A percentile compares a stretch with the other conserved stretches of the same genome.
These are phyloP conservation scores for Apophysomyces trapeziformis DNA, from an alignment of 371 early-diverging fungal species.

Conservation along the genomic window DNA sequence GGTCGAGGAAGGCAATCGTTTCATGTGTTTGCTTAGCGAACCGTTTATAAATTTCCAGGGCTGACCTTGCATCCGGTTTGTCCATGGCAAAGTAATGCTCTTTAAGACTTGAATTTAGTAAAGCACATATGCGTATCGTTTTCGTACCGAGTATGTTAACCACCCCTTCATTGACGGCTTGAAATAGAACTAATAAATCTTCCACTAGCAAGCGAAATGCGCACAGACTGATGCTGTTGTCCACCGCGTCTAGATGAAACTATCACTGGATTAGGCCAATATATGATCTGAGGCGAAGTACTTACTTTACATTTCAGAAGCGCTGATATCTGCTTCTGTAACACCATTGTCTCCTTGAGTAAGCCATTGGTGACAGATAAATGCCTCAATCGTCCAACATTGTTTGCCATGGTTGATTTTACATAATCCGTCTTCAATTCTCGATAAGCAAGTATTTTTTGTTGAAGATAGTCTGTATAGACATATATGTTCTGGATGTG, in stretches of 20 bases:
- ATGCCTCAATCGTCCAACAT: constrained; percentile 54
- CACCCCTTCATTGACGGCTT: constrained; percentile 91
- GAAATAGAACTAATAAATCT: constrained; percentile 86
- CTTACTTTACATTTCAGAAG: constrained; percentile 78
- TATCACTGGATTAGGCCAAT: constrained; percentile 28
- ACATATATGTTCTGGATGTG: constrained; percentile 78
- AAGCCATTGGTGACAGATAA: constrained; percentile 69
- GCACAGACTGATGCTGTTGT: constrained; percentile 84
- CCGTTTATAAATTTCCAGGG: constrained; percentile 84
- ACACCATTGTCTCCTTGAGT: constrained; percentile 70
- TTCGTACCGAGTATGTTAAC: constrained; percentile 83
- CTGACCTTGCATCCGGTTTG: constrained; percentile 71
- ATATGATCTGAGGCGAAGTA: background rate
- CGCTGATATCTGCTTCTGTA: constrained; percentile 82
- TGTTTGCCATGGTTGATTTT: constrained; percentile 30
- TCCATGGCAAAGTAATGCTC: constrained; percentile 87
- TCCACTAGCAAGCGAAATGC: constrained; percentile 83
- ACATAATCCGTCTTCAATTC: constrained; percentile 80
- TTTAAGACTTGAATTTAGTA: constrained; percentile 12
- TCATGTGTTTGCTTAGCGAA: constrained; percentile 85
- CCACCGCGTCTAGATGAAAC: constrained; percentile 82
- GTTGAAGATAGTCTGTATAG: constrained; percentile 85
- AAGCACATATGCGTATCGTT: background rate
- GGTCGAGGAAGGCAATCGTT: constrained; percentile 78
- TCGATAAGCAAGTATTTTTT: constrained; percentile 76